Conservation (phyloP, 805 yeast genomes). For the Candida golubevii region DNA sequence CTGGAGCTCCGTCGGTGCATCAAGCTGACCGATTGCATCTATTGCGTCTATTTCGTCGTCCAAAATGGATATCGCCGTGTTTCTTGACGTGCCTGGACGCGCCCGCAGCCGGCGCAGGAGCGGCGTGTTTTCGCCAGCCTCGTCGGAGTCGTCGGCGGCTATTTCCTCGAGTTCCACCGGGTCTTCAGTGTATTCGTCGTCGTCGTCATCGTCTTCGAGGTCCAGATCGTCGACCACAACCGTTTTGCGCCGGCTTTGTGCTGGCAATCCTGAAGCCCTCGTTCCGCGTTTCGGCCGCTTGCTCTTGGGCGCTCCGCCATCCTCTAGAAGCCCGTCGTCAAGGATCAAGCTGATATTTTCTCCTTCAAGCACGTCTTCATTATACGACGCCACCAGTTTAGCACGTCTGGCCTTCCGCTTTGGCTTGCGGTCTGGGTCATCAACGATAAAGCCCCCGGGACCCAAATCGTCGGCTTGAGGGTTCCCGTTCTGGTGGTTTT, state of each 20-base stretch:
- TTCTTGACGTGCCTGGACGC: constrained; percentile 21
- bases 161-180: background rate
- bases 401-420: constrained; percentile 9
- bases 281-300: constrained; percentile 1
- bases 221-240: background rate
- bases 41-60: constrained; percentile 21
- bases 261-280: background rate
- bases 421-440: constrained; percentile 15
- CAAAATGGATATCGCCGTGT: constrained; percentile 24
- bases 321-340: background rate
- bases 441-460: constrained; percentile 16
- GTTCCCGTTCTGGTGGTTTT: too few relatives aligned
- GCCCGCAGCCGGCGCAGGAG: constrained; percentile 23
- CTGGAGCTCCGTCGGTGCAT: too few relatives aligned
- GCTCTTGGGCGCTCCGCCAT: background rate
- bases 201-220: constrained; percentile 15
- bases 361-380: constrained; percentile 17
- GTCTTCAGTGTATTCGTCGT: constrained; percentile 17
- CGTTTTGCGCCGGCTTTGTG: background rate
- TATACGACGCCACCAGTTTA: constrained; percentile 16
- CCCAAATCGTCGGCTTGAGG: constrained; percentile 5
- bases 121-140: constrained; percentile 28
- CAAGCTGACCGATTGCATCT: background rate
- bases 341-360: background rate
- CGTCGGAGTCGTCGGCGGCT: constrained; percentile 1